Evolutionary conservation across 2,329 filamentous ascomycete species (phyloP), one percentile per base, ranked within the genome.

Genomic region (Cryphonectria carpinicola): DNA sequence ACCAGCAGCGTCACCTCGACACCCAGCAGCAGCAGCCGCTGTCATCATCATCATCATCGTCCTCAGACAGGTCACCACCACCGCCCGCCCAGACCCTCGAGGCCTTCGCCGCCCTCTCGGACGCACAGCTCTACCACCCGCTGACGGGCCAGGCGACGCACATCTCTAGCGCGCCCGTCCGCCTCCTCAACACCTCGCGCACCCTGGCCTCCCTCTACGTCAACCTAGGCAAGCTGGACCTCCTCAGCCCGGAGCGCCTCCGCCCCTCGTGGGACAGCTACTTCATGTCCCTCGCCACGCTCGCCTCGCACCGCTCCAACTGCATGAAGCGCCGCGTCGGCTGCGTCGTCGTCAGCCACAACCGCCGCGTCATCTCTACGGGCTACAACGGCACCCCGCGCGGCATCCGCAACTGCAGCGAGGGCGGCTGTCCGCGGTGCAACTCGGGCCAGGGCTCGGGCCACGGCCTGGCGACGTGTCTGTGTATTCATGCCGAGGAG

Each of bases 261-360:
- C 90, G 96, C 1, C 96, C 96, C 0, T 91, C 89, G 65, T 99
- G 96, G 96, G 96, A 99, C 81, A 91, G 93, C 77, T 99, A 99
- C 83, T 99, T 99, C 79, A 99, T 99, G 96, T 90, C 93, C 56
- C 86, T 99, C n/a, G 95, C 96, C 6, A 94, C 93, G 46, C 89
- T 99, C 64, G 96, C 96, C 10, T 93, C 95, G 0, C 92, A 94
- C 75, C 89, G 96, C 74, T 94, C 91, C 78, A 99, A 99, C 81
- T 99, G 96, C 84, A 99, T 99, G 96, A 98, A 98, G 83, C 88
- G 96, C 41, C 90, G 95, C 74, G 96, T 99, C 1, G 96, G 96
- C 10, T 98, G 95, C 82, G 96, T 98, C 8, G 86, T 99, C 13
- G 95, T 98, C 46, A 87, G 92, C 73, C 91, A 94, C 78, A 91